phyloP scores from a whole-genome alignment of 495 filamentous ascomycete genomes.

The Collariella sp. region DNA sequence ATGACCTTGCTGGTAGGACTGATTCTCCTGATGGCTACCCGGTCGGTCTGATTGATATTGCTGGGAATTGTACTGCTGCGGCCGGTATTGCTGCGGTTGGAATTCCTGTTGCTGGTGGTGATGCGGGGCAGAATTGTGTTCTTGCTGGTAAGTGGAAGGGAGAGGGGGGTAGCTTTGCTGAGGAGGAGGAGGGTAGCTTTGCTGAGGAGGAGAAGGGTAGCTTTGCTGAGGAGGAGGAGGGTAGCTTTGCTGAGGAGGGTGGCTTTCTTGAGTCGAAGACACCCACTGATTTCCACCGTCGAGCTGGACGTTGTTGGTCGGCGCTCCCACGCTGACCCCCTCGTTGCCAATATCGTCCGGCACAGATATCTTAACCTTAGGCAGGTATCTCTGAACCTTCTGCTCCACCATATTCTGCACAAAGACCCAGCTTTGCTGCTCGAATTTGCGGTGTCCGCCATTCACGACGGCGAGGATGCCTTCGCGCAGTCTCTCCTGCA shows the following conservation, averaged over 20 bases:
- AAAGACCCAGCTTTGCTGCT: slow-evolving; percentile 30
- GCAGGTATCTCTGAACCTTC: slow-evolving; percentile 31
- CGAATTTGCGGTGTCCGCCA: slow-evolving; percentile 31
- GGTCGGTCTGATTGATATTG: background rate
- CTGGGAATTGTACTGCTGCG: slow-evolving; percentile 6
- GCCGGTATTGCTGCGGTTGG: slow-evolving; percentile 8
- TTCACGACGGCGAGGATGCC: slow-evolving; percentile 28
- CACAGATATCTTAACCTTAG: slow-evolving; percentile 30
- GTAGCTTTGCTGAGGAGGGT: background rate
- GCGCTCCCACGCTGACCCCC: slow-evolving; percentile 24
- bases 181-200: background rate
- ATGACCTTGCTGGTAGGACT: background rate
- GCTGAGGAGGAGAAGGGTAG: background rate
- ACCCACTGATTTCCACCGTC: slow-evolving; percentile 21
- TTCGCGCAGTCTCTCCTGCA: slow-evolving; percentile 30
- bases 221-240: background rate
- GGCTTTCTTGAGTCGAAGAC: background rate
- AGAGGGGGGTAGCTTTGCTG: slow-evolving; percentile 1
- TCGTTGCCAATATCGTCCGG: slow-evolving; percentile 32
- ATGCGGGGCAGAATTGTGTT: background rate
- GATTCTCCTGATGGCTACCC: slow-evolving; percentile 1
- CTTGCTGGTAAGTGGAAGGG: slow-evolving; percentile 2
- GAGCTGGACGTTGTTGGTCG: slow-evolving; percentile 19
- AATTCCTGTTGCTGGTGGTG: slow-evolving; percentile 15
- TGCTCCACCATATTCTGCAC: slow-evolving; percentile 31